Evolutionary conservation across 441 rosid genomes (phyloP), one percentile per base, ranked within the genome.

Genomic region (California macrophylla): DNA sequence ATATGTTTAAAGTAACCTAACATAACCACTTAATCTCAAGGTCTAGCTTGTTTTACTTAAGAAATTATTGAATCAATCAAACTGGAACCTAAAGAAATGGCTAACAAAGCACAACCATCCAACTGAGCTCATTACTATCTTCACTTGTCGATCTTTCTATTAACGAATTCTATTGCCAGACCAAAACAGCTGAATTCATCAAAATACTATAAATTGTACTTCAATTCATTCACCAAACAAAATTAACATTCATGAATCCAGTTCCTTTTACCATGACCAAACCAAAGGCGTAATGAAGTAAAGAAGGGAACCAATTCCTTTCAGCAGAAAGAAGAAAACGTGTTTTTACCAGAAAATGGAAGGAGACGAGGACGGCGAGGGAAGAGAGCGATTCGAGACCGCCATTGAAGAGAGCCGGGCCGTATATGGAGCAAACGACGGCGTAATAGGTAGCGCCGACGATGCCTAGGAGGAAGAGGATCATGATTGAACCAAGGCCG

Each of bases 381-480:
- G 97, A 84, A 29, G 16, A 21, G 72, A 85, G 24, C 12, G 88
- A 78, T 63, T 83, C 88, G 69, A 78, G 23, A 20, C 92, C 96
- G 13, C 87, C 91, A 61, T 52, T 74, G 69, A 85, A 78, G 26
- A 91, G 83, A 81, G 82, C 69, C 0, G 92, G 93, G 2, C 89
- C 92, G 70, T 88, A 92, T 75, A 79, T 80, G 12, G 66, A 78
- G 0, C 88, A 69, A 30, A 87, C 96, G 61, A 89, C 77, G 64
- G 84, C 81, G 68, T 86, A 88, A 69, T 92, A 92, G 16, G 92
- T 79, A 72, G 87, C 81, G 52, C 92, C 92, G 54, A 85, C 69
- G 68, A 92, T 82, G 18, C 82, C 94, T 24, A 92, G 68, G 15
- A 92, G 89, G 47, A 87, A 69, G 0, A 87, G 30, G 76, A 89